Percentiles rank a stretch among this genome's conserved stretches.
phyloP scores from a whole-genome alignment of 2,329 filamentous ascomycete species.

The Sporothrix luriei region DNA sequence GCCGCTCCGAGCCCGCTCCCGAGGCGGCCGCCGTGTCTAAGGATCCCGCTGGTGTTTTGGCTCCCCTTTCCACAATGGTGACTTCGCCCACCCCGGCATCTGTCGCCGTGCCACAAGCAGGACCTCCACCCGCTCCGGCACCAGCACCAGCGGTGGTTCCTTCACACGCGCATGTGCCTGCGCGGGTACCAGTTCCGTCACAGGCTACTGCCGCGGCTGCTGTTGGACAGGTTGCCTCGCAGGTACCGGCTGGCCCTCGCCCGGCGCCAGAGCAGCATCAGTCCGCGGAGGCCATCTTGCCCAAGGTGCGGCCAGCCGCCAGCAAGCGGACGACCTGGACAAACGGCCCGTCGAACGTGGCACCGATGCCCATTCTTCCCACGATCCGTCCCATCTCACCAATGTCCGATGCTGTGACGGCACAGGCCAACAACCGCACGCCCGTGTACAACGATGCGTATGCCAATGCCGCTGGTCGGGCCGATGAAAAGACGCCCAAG shows the following conservation, averaged over 20 bases:
- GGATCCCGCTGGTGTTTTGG: conserved; percentile 20
- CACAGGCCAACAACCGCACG: conserved; percentile 73
- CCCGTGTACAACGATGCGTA: conserved; percentile 57
- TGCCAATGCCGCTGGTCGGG: conserved; percentile 46
- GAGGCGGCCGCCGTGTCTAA: conserved; percentile 45
- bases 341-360: conserved; percentile 75
- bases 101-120: conserved; percentile 4
- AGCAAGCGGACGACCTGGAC: conserved; percentile 92
- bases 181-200: conserved; percentile 26
- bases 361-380: conserved; percentile 93
- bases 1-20: conserved; percentile 66
- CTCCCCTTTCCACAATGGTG: conserved; percentile 18
- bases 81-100: conserved; percentile 1
- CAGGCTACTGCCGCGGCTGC: not conserved
- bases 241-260: conserved; percentile 37
- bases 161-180: conserved; percentile 23
- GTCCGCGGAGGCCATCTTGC: conserved; percentile 48
- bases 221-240: not conserved
- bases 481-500: conserved; percentile 71
- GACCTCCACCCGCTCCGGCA: conserved; percentile 7
- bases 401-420: conserved; percentile 90
- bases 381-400: conserved; percentile 94
- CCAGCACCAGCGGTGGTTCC: conserved; percentile 26
- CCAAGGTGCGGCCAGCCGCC: conserved; percentile 56
- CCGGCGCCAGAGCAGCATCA: conserved; percentile 33